phyloP scores from a whole-genome alignment of 1,284 basidiomycete genomes.

The Cutaneotrichosporon mucoides region DNA sequence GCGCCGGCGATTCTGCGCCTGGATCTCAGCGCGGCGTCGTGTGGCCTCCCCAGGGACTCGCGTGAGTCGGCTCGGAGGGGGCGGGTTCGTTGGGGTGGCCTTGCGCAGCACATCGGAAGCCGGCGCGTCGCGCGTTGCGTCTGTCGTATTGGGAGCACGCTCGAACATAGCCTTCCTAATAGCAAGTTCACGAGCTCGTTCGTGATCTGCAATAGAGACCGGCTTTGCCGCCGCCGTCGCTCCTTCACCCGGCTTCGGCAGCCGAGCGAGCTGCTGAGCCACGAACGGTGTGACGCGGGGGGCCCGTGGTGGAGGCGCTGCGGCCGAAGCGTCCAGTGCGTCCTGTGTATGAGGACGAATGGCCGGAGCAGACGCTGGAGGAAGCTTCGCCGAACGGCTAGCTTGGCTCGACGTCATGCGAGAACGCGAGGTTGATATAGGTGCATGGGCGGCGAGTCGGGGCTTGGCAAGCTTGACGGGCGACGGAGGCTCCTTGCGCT shows the following conservation, averaged over 20 bases:
- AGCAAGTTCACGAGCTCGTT: conserved; percentile 29
- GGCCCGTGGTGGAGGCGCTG: no score
- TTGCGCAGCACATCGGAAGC: conserved; percentile 24
- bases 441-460: no score
- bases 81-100: no score
- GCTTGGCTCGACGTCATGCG: no score
- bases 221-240: conserved; percentile 16
- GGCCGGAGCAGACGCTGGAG: no score
- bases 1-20: conserved; percentile 23
- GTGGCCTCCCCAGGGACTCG: conserved; percentile 19
- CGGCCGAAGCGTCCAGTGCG: no score
- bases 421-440: no score
- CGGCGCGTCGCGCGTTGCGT: conserved; percentile 14
- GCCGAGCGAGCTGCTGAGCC: conserved; percentile 26
- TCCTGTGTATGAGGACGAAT: no score
- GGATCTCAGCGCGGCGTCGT: conserved; percentile 19
- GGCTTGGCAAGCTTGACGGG: no score
- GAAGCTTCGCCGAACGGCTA: no score
- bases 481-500: conserved; percentile 1
- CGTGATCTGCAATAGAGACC: conserved; percentile 20
- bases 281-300: conserved; percentile 23
- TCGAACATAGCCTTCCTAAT: conserved; percentile 29
- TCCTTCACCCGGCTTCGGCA: conserved; percentile 29
- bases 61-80: no score
- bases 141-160: background rate